phyloP scores from a whole-genome alignment of 1,284 basidiomycete genomes.

The Tilletia caries region DNA sequence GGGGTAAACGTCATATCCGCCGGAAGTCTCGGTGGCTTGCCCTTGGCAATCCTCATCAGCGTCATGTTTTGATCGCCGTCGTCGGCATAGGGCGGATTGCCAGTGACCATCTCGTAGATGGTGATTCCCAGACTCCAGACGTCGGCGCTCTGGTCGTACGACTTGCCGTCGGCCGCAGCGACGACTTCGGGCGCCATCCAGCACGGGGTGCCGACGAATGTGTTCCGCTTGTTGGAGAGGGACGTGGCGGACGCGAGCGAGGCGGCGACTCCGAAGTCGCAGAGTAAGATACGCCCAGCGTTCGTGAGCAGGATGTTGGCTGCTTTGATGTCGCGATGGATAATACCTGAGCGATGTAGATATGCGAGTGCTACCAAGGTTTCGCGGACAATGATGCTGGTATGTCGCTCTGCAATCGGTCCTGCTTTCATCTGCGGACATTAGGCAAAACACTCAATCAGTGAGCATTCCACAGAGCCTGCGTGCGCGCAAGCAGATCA shows the following conservation, averaged over 20 bases:
- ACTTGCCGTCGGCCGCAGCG: slow-evolving; percentile 68
- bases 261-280: slow-evolving; percentile 95
- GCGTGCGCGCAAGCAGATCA: no score
- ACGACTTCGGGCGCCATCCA: slow-evolving; percentile 99
- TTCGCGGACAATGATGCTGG: slow-evolving; percentile 82
- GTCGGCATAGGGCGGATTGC: slow-evolving; percentile 75
- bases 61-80: slow-evolving; percentile 83
- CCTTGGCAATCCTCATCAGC: slow-evolving; percentile 83
- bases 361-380: slow-evolving; percentile 79
- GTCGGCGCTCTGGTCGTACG: slow-evolving; percentile 91
- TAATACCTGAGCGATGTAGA: slow-evolving; percentile 88
- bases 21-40: slow-evolving; percentile 74
- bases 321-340: slow-evolving; percentile 94
- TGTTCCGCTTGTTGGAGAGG: slow-evolving; percentile 79
- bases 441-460: no score
- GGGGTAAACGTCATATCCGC: slow-evolving; percentile 73
- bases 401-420: slow-evolving; percentile 79
- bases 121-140: slow-evolving; percentile 96
- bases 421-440: slow-evolving; percentile 70
- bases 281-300: slow-evolving; percentile 82
- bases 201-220: slow-evolving; percentile 90
- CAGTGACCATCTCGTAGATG: slow-evolving; percentile 86
- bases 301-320: slow-evolving; percentile 89
- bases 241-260: slow-evolving; percentile 70
- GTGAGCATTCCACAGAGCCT: no score